These are phyloP conservation scores for Neospora caninum DNA, from an alignment of 169 alveolate genomes.

Conservation along the genomic window DNA sequence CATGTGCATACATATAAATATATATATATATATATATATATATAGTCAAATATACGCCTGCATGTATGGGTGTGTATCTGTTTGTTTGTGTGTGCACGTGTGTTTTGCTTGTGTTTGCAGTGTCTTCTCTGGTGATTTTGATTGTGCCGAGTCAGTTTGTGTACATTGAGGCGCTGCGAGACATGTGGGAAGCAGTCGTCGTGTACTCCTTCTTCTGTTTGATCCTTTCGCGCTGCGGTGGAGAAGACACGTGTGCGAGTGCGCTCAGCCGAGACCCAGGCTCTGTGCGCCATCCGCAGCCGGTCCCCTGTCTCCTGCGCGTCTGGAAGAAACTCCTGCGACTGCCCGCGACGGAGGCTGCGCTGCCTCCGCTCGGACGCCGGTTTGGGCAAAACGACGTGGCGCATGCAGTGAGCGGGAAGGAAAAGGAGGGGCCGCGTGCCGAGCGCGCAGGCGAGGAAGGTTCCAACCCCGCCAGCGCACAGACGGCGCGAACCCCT, in stretches of 20 bases:
- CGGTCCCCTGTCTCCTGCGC: slow-evolving; percentile 8
- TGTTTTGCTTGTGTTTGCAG: slow-evolving; percentile 11
- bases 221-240: slow-evolving; percentile 52
- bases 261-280: slow-evolving; percentile 51
- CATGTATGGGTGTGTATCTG: neutral
- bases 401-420: too few species aligned
- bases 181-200: slow-evolving; percentile 59
- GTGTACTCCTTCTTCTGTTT: slow-evolving; percentile 34
- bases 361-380: too few species aligned
- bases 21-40: too few species aligned
- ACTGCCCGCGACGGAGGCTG: too few species aligned
- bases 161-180: slow-evolving; percentile 34
- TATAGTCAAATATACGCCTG: neutral
- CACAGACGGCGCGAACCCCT: too few species aligned
- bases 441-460: too few species aligned
- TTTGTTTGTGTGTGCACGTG: neutral
- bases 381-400: too few species aligned
- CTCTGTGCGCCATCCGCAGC: slow-evolving; percentile 27
- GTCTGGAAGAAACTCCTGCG: neutral
- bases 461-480: too few species aligned
- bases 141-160: neutral
- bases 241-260: slow-evolving; percentile 51
- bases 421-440: too few species aligned
- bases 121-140: slow-evolving; percentile 8
- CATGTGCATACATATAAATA: neutral